Percentiles rank a stretch among this genome's conserved stretches.
These are phyloP conservation scores for Xylaria polymorpha DNA, from an alignment of 2,329 filamentous ascomycete genomes.

Conservation along the genomic window DNA sequence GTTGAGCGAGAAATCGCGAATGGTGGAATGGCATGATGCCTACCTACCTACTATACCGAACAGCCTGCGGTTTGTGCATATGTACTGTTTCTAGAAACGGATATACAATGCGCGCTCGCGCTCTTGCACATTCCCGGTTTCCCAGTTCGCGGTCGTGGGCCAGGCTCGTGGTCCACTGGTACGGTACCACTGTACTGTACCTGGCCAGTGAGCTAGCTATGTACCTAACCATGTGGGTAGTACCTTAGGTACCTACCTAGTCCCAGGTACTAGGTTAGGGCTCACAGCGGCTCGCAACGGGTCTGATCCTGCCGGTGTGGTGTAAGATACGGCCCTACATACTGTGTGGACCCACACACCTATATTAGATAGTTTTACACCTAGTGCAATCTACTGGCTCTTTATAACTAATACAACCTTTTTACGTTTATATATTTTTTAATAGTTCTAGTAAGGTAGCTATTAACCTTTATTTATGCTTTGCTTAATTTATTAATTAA, in stretches of 20 bases:
- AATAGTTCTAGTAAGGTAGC: no score
- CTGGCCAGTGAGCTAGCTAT: constrained; percentile 1
- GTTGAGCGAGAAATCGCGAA: constrained; percentile 3
- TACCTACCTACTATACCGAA: no score
- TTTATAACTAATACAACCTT: no score
- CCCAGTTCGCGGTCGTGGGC: neutral
- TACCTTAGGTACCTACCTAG: no score
- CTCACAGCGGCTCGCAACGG: constrained; percentile 2
- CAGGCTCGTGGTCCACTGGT: neutral
- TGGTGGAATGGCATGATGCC: neutral
- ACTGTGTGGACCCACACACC: no score
- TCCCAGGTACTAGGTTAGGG: constrained; percentile 10
- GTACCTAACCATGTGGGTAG: no score
- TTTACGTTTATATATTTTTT: no score
- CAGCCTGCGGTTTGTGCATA: neutral
- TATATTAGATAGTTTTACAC: no score
- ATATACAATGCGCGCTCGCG: neutral
- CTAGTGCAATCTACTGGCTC: no score
- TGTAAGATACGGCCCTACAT: no score
- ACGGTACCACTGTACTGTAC: neutral
- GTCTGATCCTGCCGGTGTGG: neutral
- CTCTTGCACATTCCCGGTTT: neutral
- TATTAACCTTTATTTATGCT: no score
- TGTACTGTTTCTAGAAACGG: neutral
- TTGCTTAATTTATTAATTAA: no score